phyloP scores from a whole-genome alignment of 331 rosid species.

The Acacia concinna region DNA sequence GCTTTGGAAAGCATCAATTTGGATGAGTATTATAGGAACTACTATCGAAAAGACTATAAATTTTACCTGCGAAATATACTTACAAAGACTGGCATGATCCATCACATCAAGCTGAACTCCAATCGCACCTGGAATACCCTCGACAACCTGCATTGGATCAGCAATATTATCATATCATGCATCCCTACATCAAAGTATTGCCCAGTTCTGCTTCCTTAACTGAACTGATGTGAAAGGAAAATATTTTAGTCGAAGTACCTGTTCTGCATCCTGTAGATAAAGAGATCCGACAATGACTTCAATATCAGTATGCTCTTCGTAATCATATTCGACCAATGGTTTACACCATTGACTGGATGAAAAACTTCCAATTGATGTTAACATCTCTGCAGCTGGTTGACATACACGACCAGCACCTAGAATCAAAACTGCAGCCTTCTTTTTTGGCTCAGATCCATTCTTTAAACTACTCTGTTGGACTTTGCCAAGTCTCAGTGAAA shows the following conservation, averaged over 20 bases:
- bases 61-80: constrained; percentile 73
- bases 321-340: constrained; percentile 52
- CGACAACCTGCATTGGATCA: constrained; percentile 59
- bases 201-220: constrained; percentile 25
- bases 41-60: constrained; percentile 20
- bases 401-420: constrained; percentile 98
- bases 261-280: constrained; percentile 81
- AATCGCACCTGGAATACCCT: constrained; percentile 73
- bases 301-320: constrained; percentile 60
- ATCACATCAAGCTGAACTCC: constrained; percentile 79
- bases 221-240: constrained; percentile 26
- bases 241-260: constrained; percentile 52
- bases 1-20: constrained; percentile 9
- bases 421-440: constrained; percentile 71
- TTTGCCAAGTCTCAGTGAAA: constrained; percentile 69
- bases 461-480: constrained; percentile 45
- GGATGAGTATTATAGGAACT: constrained; percentile 3
- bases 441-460: constrained; percentile 47
- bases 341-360: constrained; percentile 49
- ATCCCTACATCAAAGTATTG: constrained; percentile 1
- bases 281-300: constrained; percentile 93
- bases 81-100: constrained; percentile 53
- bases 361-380: constrained; percentile 60
- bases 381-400: constrained; percentile 82
- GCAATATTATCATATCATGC: constrained; percentile 37